Conservation (phyloP, 495 filamentous ascomycete species). For the Penicillium bialowiezense region DNA sequence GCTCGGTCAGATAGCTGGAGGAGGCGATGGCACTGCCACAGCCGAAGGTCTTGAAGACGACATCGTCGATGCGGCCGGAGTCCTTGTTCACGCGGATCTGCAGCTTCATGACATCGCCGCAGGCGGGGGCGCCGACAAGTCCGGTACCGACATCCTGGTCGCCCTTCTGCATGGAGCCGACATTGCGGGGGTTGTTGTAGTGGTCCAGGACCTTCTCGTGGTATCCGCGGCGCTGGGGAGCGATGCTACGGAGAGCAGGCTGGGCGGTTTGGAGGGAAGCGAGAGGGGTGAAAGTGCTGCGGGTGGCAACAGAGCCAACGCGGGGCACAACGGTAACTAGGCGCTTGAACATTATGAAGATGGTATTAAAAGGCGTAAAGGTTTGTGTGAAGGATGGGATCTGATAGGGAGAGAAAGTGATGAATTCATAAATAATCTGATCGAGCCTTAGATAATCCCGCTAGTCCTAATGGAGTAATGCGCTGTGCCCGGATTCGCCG, state of each 20-base stretch:
- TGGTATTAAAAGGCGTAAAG: background rate
- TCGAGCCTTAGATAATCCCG: slow-evolving; percentile 20
- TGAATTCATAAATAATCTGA: slow-evolving; percentile 38
- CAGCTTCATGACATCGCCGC: slow-evolving; percentile 98
- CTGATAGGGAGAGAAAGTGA: slow-evolving; percentile 28
- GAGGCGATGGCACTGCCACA: slow-evolving; percentile 95
- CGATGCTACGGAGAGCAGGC: slow-evolving; percentile 28
- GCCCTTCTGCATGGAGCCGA: slow-evolving; percentile 85
- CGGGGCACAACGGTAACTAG: slow-evolving; percentile 48
- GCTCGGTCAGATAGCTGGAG: slow-evolving; percentile 84
- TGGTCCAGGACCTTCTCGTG: slow-evolving; percentile 86
- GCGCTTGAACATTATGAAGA: slow-evolving; percentile 55
- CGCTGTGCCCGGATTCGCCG: slow-evolving; percentile 18
- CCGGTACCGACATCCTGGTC: slow-evolving; percentile 92
- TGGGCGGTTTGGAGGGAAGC: slow-evolving; percentile 30
- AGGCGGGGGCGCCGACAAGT: slow-evolving; percentile 84
- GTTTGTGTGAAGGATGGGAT: slow-evolving; percentile 15
- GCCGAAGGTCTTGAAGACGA: slow-evolving; percentile 98
- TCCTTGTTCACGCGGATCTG: slow-evolving; percentile 95
- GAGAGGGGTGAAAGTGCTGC: slow-evolving; percentile 42
- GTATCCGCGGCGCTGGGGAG: slow-evolving; percentile 47
- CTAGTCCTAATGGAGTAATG: slow-evolving; percentile 19
- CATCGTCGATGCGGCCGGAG: slow-evolving; percentile 86
- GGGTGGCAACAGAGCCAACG: slow-evolving; percentile 43
- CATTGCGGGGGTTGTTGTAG: slow-evolving; percentile 90